phyloP scores from a whole-genome alignment of 1,284 basidiomycete genomes.

The Mycena citricolor region DNA sequence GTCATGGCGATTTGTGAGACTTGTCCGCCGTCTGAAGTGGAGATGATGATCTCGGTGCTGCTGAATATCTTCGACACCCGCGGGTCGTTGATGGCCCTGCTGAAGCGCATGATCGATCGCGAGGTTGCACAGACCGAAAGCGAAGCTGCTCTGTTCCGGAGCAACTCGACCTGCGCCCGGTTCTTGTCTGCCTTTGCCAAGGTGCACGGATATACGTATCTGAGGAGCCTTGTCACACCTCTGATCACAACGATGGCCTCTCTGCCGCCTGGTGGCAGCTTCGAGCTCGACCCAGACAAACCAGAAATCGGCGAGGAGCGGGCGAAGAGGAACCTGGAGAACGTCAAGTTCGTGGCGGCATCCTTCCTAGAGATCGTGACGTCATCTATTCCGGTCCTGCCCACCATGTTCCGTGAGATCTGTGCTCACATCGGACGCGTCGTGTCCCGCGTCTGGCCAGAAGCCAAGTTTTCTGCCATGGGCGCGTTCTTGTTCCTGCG shows the following conservation, averaged over 20 bases:
- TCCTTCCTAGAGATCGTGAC: conserved; percentile 78
- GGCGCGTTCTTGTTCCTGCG: conserved; percentile 92
- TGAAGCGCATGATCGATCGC: conserved; percentile 83
- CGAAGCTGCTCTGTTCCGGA: conserved; percentile 79
- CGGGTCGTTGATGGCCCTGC: conserved; percentile 67
- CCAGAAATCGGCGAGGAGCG: conserved; percentile 54
- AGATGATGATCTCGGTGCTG: conserved; percentile 83
- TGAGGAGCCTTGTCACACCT: conserved; percentile 75
- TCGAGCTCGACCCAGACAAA: conserved; percentile 77
- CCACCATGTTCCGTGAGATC: conserved; percentile 73
- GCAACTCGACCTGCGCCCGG: conserved; percentile 83
- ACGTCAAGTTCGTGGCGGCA: conserved; percentile 73
- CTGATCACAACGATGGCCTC: conserved; percentile 73
- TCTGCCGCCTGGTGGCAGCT: conserved; percentile 72
- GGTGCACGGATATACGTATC: conserved; percentile 86
- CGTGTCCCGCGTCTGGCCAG: conserved; percentile 67
- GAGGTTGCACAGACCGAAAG: conserved; percentile 79
- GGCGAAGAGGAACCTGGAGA: conserved; percentile 66
- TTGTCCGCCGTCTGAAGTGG: conserved; percentile 76
- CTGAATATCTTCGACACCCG: conserved; percentile 85
- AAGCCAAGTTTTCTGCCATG: conserved; percentile 81
- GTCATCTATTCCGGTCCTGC: conserved; percentile 69
- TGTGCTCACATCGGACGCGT: too few species aligned
- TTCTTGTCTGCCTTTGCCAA: conserved; percentile 84
- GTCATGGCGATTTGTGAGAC: conserved; percentile 86